Evolutionary conservation across 371 early-diverging fungal genomes (phyloP), one percentile per base, ranked within the genome.

Genomic region (Rhizomucor miehei): DNA sequence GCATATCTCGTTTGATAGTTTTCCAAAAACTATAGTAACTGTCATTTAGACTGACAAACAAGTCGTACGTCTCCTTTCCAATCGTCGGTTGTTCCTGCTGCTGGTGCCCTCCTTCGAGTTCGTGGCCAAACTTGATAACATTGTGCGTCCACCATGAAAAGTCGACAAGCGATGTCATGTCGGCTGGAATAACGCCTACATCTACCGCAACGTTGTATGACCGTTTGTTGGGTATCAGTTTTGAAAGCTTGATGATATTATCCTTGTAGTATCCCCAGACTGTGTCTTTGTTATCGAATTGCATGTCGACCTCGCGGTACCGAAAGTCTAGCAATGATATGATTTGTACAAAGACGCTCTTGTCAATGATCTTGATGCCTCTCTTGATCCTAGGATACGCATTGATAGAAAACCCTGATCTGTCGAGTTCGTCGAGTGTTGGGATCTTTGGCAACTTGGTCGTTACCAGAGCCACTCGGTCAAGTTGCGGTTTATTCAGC

Each of bases 111-210:
- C 37, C 16, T 10, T 44, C 45, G 35, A 53, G 19, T 12, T 53
- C 54, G 12, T 45, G 23, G 25, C 54, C 54, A 23, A 46, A 35
- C 54, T 53, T 56, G 38, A 56, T 48, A 14, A 56, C 44, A 21
- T 56, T 56, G 44, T 48, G 29, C 11, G 56, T 56, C 56, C 56
- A 56, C 49, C 48, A 56, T 17, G 49, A 43, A 23, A 56, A 56
- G 21, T 56, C 56, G 5, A 56, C 50, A 2, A 56, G 49, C 12
- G 21, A 34, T 20, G 20, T 25, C 56, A 56, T 35, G 35, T 49
- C 56, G 3, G 34, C 36, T n/a, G 56, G 56, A 11, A 56, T 56
- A 43, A 56, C 48, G 9, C 56, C 56, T n/a, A 56, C 56, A 29
- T 56, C 49, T 13, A 56, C 39, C 0, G 56, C 56, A n/a, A 56